Conservation (phyloP, 768 basidiomycete species). For the Boletus subparvulus region DNA sequence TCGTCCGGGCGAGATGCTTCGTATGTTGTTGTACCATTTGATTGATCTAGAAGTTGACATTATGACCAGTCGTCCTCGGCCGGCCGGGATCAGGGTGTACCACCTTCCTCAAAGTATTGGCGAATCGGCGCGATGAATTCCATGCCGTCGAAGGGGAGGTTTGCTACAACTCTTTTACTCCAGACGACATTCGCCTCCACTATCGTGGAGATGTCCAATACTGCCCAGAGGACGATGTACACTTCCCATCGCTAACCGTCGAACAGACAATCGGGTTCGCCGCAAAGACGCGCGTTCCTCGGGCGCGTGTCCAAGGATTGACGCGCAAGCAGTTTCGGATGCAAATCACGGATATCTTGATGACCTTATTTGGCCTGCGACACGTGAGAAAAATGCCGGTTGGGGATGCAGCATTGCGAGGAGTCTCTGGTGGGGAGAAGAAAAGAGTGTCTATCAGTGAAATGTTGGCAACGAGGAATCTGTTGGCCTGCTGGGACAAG, state of each 20-base stretch:
- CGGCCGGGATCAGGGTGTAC: conserved; percentile 84
- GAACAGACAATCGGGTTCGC: conserved; percentile 73
- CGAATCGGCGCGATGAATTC: conserved; percentile 73
- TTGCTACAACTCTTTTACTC: conserved; percentile 71
- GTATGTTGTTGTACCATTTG: conserved; percentile 41
- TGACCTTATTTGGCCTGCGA: conserved; percentile 73
- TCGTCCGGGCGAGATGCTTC: conserved; percentile 65
- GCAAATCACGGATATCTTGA: conserved; percentile 44
- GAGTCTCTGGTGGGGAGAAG: conserved; percentile 75
- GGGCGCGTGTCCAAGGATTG: conserved; percentile 43
- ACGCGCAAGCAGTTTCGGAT: conserved; percentile 34
- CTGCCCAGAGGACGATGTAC: conserved; percentile 82
- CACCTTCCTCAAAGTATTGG: conserved; percentile 77
- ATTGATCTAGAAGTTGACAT: neutral
- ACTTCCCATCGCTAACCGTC: conserved; percentile 83
- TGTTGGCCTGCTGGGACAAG: conserved; percentile 80
- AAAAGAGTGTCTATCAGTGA: conserved; percentile 84
- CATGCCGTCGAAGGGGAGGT: conserved; percentile 68
- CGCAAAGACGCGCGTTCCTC: conserved; percentile 66
- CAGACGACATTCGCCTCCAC: conserved; percentile 58
- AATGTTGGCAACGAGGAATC: conserved; percentile 65
- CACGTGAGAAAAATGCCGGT: conserved; percentile 74
- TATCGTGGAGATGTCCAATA: conserved; percentile 82
- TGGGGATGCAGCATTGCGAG: conserved; percentile 75
- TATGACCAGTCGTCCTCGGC: conserved; percentile 69